These are phyloP conservation scores for Nicotiana rustica DNA, from an alignment of 305 asterid species.

Conservation along the genomic window DNA sequence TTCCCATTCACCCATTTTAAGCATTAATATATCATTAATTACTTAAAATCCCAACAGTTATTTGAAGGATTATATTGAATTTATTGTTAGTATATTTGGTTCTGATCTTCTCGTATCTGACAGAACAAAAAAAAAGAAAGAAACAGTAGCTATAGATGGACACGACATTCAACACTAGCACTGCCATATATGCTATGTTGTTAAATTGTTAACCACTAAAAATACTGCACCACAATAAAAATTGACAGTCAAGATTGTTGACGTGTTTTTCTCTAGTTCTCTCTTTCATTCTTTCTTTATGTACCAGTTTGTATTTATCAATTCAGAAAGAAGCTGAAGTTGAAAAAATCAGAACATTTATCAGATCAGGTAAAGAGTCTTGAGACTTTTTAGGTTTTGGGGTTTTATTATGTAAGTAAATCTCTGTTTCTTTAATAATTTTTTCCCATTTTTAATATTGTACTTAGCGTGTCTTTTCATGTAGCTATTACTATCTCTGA, in stretches of 20 bases:
- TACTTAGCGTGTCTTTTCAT: conserved; percentile 28
- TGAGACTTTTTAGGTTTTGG: background rate
- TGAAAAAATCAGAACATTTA: background rate
- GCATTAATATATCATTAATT: too few relatives aligned
- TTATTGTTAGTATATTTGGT: background rate
- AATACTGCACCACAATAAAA: background rate
- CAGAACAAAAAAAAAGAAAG: background rate
- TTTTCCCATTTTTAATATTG: background rate
- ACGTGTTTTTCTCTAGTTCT: background rate
- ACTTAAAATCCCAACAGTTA: too few relatives aligned
- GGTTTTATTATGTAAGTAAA: background rate
- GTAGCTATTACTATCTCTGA: background rate
- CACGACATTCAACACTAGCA: conserved; percentile 4
- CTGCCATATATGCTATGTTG: too few relatives aligned
- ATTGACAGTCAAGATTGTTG: background rate
- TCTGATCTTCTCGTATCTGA: background rate
- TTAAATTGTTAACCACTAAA: background rate
- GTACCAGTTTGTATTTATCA: background rate
- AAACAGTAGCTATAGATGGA: background rate
- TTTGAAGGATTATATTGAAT: too few relatives aligned
- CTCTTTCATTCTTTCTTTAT: background rate
- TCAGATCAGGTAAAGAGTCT: background rate
- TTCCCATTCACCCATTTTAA: too few relatives aligned
- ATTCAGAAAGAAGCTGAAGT: background rate
- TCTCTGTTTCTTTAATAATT: background rate